A percentile compares a stretch with the other conserved stretches of the same genome.
phyloP scores from a whole-genome alignment of 768 basidiomycete species.

The Tylopilus intermedius region DNA sequence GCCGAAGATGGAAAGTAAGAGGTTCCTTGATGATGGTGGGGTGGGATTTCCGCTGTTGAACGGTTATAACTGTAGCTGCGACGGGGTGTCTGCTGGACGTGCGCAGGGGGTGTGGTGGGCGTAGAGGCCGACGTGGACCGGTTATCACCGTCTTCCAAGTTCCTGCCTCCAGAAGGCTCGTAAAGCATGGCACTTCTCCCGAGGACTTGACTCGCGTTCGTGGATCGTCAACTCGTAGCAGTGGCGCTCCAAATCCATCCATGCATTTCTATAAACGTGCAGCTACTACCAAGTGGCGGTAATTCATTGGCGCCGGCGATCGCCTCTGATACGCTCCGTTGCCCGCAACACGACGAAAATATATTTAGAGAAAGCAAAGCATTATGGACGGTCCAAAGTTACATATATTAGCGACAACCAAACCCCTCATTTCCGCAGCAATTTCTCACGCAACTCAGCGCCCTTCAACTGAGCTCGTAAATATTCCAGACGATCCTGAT shows the following conservation, averaged over 20 bases:
- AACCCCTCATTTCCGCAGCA: constrained; percentile 51
- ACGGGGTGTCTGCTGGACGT: constrained; percentile 32
- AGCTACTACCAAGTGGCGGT: background rate
- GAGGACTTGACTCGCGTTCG: too few species aligned
- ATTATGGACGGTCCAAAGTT: constrained; percentile 9
- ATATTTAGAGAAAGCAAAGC: constrained; percentile 18
- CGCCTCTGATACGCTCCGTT: background rate
- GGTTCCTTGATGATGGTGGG: constrained; percentile 60
- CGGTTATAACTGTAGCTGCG: constrained; percentile 55
- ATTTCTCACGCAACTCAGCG: constrained; percentile 77
- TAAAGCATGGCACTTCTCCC: constrained; percentile 9
- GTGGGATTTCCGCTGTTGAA: constrained; percentile 53
- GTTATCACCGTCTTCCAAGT: constrained; percentile 31
- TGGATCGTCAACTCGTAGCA: too few species aligned
- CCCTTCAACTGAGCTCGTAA: constrained; percentile 78
- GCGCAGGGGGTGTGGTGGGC: constrained; percentile 37
- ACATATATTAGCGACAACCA: background rate
- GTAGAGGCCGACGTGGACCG: constrained; percentile 34
- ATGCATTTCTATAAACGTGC: constrained; percentile 3
- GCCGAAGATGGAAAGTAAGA: constrained; percentile 52
- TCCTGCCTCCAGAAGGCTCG: constrained; percentile 15
- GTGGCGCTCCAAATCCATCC: too few species aligned
- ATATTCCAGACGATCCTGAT: constrained; percentile 74
- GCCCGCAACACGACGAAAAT: background rate
- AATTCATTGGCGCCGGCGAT: background rate